These are phyloP conservation scores for Cystobasidium pallidum DNA, from an alignment of 1,284 basidiomycete genomes.

Conservation along the genomic window DNA sequence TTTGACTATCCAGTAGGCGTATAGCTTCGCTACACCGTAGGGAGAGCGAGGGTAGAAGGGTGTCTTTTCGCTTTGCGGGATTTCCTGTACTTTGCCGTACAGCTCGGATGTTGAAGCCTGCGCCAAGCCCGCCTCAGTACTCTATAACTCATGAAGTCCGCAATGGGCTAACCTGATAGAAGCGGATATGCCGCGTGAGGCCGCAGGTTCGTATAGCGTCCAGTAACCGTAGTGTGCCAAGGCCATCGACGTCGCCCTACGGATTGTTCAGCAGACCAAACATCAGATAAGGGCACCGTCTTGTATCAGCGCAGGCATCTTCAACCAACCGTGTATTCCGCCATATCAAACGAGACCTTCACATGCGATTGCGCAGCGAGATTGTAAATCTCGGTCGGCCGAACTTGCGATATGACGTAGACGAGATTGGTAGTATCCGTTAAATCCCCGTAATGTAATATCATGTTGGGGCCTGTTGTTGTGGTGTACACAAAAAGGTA, in stretches of 20 bases:
- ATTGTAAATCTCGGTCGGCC: constrained; percentile 89
- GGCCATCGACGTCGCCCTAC: constrained; percentile 80
- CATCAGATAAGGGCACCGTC: not conserved
- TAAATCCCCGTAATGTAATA: constrained; percentile 81
- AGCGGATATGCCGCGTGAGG: constrained; percentile 78
- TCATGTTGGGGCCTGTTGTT: constrained; percentile 64
- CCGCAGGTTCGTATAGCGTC: constrained; percentile 91
- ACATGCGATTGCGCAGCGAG: constrained; percentile 94
- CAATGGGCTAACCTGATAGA: constrained; percentile 63
- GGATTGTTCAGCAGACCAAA: not conserved
- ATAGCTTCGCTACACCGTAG: constrained; percentile 86
- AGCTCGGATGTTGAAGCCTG: constrained; percentile 92
- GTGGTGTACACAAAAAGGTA: not conserved
- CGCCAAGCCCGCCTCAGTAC: too few relatives aligned
- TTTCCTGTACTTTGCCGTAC: constrained; percentile 88
- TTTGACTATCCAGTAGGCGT: constrained; percentile 74
- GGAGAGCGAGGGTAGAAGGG: constrained; percentile 91
- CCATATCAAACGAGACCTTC: constrained; percentile 96
- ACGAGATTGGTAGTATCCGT: constrained; percentile 91
- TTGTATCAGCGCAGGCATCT: not conserved
- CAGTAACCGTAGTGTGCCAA: constrained; percentile 85
- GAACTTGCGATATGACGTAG: constrained; percentile 86
- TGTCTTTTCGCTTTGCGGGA: constrained; percentile 85
- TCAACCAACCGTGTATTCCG: constrained; percentile 73
- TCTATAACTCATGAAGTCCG: too few relatives aligned